phyloP scores from a whole-genome alignment of 2,329 filamentous ascomycete genomes.

The Harringtonia aguacate region DNA sequence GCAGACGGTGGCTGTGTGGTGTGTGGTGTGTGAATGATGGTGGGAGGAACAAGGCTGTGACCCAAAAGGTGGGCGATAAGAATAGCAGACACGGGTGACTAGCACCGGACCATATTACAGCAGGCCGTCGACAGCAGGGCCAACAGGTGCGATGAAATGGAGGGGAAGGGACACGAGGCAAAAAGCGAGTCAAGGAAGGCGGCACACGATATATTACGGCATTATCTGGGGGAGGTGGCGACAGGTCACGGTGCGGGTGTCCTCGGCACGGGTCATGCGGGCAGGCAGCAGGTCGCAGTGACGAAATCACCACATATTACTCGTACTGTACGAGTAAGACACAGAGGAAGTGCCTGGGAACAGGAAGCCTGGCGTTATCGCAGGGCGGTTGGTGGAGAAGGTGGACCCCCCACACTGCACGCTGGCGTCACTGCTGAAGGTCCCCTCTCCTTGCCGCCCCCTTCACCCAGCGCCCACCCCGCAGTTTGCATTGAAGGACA shows the following conservation, averaged over 20 bases:
- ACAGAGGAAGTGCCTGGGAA: not conserved
- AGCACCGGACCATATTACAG: not conserved
- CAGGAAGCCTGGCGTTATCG: not conserved
- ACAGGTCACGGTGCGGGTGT: slow-evolving; percentile 1
- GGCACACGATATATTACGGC: not conserved
- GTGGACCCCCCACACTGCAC: slow-evolving; percentile 1
- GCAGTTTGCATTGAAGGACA: not conserved
- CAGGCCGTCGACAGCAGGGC: not conserved
- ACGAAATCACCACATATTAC: no score
- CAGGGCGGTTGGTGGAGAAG: not conserved
- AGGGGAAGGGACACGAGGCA: not conserved
- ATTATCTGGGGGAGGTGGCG: slow-evolving; percentile 3
- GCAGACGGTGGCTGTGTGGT: no score
- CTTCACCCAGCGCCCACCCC: not conserved
- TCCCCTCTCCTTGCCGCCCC: no score
- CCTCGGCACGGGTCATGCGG: slow-evolving; percentile 7
- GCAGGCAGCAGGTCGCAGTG: not conserved
- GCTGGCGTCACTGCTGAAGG: slow-evolving; percentile 4
- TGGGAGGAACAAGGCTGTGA: no score
- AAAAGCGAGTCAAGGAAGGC: not conserved
- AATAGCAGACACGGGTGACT: no score
- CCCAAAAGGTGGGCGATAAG: no score
- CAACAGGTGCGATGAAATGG: not conserved
- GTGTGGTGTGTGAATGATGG: no score
- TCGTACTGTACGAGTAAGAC: not conserved